phyloP scores from a whole-genome alignment of 2,329 filamentous ascomycete genomes.

The Trichoderma lentiforme region DNA sequence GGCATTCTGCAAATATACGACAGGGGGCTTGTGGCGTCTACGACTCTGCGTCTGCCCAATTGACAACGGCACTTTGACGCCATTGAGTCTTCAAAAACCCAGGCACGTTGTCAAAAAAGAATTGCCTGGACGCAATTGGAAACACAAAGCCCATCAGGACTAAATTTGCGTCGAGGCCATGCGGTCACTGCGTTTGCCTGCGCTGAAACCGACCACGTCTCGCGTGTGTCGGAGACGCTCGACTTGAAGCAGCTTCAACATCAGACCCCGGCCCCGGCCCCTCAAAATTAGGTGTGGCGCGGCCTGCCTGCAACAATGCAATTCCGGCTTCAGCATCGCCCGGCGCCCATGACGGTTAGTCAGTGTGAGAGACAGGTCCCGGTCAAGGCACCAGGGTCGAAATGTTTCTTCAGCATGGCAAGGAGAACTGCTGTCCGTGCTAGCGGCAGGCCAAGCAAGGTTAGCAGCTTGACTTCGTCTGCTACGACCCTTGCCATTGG shows the following conservation, averaged over 20 bases:
- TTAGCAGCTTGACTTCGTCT: neutral
- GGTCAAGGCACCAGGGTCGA: neutral
- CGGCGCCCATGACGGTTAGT: slow-evolving; percentile 4
- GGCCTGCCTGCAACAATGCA: slow-evolving; percentile 10
- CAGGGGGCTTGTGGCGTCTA: slow-evolving; percentile 10
- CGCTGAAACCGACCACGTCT: slow-evolving; percentile 35
- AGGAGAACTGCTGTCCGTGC: neutral
- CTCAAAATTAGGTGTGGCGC: slow-evolving; percentile 15
- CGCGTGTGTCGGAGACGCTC: slow-evolving; percentile 31
- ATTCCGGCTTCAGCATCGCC: slow-evolving; percentile 7
- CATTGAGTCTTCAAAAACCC: neutral
- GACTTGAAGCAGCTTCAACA: slow-evolving; percentile 28
- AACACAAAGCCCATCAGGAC: neutral
- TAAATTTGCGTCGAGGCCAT: slow-evolving; percentile 1
- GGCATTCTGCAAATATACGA: neutral
- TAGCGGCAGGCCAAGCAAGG: neutral
- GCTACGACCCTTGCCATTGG: neutral
- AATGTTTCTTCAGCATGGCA: neutral
- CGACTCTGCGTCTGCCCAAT: neutral
- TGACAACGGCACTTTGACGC: slow-evolving; percentile 6
- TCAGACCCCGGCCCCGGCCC: slow-evolving; percentile 13
- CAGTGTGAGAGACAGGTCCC: neutral
- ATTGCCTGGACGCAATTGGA: neutral
- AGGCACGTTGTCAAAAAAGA: neutral
- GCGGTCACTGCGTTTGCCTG: slow-evolving; percentile 1